A percentile compares a stretch with the other conserved stretches of the same genome.
Evolutionary conservation across 108 stramenopile genomes (phyloP).

Genomic region (Stephanodiscus minutulus): DNA sequence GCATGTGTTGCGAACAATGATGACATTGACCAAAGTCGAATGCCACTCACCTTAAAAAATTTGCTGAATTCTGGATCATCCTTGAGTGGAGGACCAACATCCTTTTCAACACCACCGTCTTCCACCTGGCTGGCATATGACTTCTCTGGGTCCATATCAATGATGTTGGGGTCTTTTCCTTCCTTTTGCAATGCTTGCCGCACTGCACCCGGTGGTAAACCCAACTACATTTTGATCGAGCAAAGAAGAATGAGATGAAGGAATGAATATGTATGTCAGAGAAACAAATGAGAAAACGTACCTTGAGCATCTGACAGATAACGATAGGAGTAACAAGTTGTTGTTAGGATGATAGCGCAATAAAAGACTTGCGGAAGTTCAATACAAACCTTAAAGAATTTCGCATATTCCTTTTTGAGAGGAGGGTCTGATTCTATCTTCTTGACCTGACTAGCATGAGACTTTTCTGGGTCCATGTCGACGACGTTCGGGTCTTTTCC

Average conservation of each 20-base stretch:
- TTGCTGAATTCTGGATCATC: constrained; percentile 57
- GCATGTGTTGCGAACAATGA: not conserved
- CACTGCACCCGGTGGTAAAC: constrained; percentile 55
- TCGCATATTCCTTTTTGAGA: constrained; percentile 43
- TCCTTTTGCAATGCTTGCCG: constrained; percentile 48
- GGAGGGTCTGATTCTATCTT: constrained; percentile 34
- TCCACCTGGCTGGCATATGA: constrained; percentile 5
- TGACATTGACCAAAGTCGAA: not conserved
- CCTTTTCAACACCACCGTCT: not conserved
- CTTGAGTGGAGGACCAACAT: constrained; percentile 38
- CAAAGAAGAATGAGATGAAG: not conserved
- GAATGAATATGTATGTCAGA: not conserved
- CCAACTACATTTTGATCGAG: constrained; percentile 28
- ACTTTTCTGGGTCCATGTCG: constrained; percentile 68
- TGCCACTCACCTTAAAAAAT: constrained; percentile 46
- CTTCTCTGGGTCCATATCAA: constrained; percentile 45
- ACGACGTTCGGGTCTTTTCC: constrained; percentile 62
- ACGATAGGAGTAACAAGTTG: not conserved
- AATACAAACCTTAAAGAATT: constrained; percentile 53
- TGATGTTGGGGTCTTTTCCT: constrained; percentile 51
- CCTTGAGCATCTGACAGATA: constrained; percentile 34
- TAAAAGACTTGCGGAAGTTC: not conserved
- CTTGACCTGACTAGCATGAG: constrained; percentile 49
- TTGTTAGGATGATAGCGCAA: not conserved
- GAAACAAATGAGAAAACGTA: constrained; percentile 3